phyloP scores from a whole-genome alignment of 179 eudicot genomes.

The Kewa caespitosa region DNA sequence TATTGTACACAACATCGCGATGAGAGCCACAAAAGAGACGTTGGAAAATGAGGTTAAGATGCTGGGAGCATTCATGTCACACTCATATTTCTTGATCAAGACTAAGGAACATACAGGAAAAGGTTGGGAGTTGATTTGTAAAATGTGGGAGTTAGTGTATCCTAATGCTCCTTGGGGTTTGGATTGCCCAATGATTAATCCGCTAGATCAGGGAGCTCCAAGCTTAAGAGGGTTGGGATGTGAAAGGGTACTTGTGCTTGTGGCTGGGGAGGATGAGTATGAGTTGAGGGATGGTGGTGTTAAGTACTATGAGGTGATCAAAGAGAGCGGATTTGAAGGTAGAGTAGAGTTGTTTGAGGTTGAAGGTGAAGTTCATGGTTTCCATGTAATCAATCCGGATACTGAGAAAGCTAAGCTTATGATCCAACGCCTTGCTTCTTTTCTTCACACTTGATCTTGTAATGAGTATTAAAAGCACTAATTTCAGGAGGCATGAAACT shows the following conservation, averaged over 20 bases:
- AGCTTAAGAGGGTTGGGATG: slow-evolving; percentile 38
- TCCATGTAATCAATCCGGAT: slow-evolving; percentile 29
- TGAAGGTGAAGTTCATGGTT: slow-evolving; percentile 36
- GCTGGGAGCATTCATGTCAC: slow-evolving; percentile 18
- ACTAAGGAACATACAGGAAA: not conserved
- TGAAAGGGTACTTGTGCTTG: slow-evolving; percentile 33
- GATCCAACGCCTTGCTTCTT: slow-evolving; percentile 37
- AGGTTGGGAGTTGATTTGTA: slow-evolving; percentile 17
- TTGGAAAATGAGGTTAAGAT: slow-evolving; percentile 13
- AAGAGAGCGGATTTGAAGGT: slow-evolving; percentile 46
- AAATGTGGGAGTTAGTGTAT: slow-evolving; percentile 37
- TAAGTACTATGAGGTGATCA: slow-evolving; percentile 35
- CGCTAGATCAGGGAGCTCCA: slow-evolving; percentile 37
- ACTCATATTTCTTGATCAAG: slow-evolving; percentile 7
- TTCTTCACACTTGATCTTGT: slow-evolving; percentile 22
- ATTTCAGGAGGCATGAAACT: no score
- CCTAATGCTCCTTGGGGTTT: slow-evolving; percentile 36
- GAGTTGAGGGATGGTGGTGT: slow-evolving; percentile 27
- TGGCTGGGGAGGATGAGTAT: slow-evolving; percentile 42
- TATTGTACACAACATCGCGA: slow-evolving; percentile 24
- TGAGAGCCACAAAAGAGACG: slow-evolving; percentile 10
- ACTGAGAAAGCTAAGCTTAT: slow-evolving; percentile 35
- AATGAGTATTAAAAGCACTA: no score
- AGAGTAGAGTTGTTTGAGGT: slow-evolving; percentile 40
- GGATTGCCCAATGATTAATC: slow-evolving; percentile 41